phyloP scores from a whole-genome alignment of 192 early-diverging fungal species.

The Podila verticillata region DNA sequence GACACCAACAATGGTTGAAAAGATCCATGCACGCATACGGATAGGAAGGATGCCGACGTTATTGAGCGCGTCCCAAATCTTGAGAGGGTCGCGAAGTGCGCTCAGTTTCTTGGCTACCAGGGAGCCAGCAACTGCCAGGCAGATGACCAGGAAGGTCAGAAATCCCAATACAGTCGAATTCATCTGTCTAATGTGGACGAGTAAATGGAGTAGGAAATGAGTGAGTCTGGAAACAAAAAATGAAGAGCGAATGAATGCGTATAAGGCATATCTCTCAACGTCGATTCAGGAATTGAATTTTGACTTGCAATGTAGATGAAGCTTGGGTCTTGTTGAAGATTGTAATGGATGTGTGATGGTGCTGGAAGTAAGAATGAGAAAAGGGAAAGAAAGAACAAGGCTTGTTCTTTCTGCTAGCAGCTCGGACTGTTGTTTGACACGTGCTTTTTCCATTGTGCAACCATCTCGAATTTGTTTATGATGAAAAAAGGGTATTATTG shows the following conservation, averaged over 20 bases:
- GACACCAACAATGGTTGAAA: conserved; percentile 52
- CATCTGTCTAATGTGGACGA: not conserved
- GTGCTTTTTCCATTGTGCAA: too few relatives aligned
- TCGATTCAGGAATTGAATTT: too few relatives aligned
- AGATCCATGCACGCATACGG: conserved; percentile 58
- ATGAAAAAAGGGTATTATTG: too few relatives aligned
- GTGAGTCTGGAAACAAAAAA: not conserved
- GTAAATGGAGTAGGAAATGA: not conserved
- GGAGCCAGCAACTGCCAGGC: conserved; percentile 3
- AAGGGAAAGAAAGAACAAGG: too few relatives aligned
- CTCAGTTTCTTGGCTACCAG: conserved; percentile 38
- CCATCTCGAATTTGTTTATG: too few relatives aligned
- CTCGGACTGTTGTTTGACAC: too few relatives aligned
- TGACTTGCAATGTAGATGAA: too few relatives aligned
- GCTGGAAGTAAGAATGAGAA: too few relatives aligned
- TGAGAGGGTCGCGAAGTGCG: conserved; percentile 50
- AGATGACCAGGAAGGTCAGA: not conserved
- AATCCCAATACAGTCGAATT: not conserved
- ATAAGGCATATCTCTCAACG: too few relatives aligned
- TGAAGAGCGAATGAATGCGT: not conserved
- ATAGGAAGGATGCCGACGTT: conserved; percentile 54
- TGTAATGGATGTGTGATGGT: too few relatives aligned
- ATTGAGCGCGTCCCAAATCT: conserved; percentile 61
- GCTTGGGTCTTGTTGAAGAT: too few relatives aligned
- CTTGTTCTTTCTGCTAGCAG: too few relatives aligned